A percentile compares a stretch with the other conserved stretches of the same genome.
Evolutionary conservation across 768 basidiomycete species (phyloP).

Genomic region (Candolleomyces efflorescens): DNA sequence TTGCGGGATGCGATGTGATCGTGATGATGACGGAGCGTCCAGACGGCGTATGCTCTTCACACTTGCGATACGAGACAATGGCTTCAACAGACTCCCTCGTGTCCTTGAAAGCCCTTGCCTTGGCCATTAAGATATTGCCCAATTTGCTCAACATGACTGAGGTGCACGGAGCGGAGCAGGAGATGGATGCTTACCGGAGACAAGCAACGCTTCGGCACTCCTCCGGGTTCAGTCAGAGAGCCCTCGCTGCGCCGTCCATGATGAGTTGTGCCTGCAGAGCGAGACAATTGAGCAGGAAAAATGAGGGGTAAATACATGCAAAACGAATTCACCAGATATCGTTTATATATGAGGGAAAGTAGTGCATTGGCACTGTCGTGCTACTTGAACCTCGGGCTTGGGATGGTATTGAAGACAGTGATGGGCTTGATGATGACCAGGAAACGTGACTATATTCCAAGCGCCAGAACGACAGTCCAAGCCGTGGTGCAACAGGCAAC

Average conservation of each 20-base stretch:
- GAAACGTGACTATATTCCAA: constrained; percentile 9
- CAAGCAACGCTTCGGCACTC: no score
- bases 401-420: background rate
- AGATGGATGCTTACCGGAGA: constrained; percentile 7
- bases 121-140: constrained; percentile 8
- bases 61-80: constrained; percentile 3
- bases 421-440: no score
- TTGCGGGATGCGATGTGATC: constrained; percentile 4
- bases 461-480: no score
- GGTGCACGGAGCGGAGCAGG: constrained; percentile 8
- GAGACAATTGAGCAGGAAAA: no score
- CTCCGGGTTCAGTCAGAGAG: no score
- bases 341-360: no score
- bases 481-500: no score
- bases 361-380: no score
- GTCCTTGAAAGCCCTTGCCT: background rate
- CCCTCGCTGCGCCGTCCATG: no score
- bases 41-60: background rate
- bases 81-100: constrained; percentile 7
- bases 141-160: constrained; percentile 9
- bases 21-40: constrained; percentile 9
- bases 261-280: no score
- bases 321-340: no score
- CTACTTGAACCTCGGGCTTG: constrained; percentile 12
- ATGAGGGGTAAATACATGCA: no score